Evolutionary conservation across 2,329 filamentous ascomycete species (phyloP), one percentile per base, ranked within the genome.

Genomic region (Calonectria crousiana): DNA sequence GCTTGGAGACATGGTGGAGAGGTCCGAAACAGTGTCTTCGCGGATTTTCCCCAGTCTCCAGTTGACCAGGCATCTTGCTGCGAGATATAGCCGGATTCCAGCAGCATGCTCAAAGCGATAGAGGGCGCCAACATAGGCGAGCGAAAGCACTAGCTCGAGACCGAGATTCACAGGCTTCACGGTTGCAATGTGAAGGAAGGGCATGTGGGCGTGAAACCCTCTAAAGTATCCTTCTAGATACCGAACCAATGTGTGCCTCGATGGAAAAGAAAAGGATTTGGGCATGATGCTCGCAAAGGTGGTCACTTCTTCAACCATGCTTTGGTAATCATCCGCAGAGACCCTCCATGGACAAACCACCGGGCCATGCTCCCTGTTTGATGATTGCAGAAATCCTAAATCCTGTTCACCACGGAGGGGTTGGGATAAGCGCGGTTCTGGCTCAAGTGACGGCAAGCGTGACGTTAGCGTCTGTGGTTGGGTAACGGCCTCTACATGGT

Each of bases 71-170:
- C 89, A 87, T 76, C 90, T 86, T 1, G 87, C 77, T 89, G 90
- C 14, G 89, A 89, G 16, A 89, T 88, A 79, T 90, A 88, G 78
- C 91, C 92, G 3, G 92, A 91, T 89, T 0, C 89, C 89, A 65
- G 88, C 83, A 13, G 83, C 82, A 20, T 83, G 82, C 75, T 91
- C 89, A 77, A 90, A 90, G 34, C 88, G 83, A 77, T 88, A 88
- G 41, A 86, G 83, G 1, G 87, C 84, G 1, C 87, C 87, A 10
- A 88, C 86, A 20, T 89, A 88, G 38, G 88, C 88, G 72, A 90
- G 84, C 14, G 88, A 87, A 3, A 90, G 83, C 2, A 88, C 83
- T 14, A 90, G 82, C 78, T 36, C 52, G 5, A 34, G 18, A 11
- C 52, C 30, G 4, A 56, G 52, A 10, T 20, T 20, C 6, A 13